phyloP scores from a whole-genome alignment of 305 asterid species.

The Withania somnifera region DNA sequence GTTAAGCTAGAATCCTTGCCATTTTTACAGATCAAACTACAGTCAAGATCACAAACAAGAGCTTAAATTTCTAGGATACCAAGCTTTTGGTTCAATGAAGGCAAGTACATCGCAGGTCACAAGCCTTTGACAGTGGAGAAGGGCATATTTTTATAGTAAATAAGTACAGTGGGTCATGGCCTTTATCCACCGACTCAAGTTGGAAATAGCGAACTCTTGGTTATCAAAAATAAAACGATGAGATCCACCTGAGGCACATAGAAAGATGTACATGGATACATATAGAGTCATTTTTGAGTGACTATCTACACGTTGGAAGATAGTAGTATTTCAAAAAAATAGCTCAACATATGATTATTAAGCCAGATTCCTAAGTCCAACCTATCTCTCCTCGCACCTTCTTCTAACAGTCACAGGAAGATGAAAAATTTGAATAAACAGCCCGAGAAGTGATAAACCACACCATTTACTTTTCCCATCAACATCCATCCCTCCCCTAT shows the following conservation, averaged over 20 bases:
- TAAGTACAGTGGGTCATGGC: background rate
- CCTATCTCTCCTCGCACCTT: background rate
- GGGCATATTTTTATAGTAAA: background rate
- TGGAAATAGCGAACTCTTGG: background rate
- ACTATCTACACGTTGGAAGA: background rate
- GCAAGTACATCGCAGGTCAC: background rate
- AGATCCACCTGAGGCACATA: background rate
- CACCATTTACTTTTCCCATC: background rate
- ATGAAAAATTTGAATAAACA: background rate
- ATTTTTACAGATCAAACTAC: background rate
- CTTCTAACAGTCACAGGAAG: background rate
- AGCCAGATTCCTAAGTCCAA: background rate
- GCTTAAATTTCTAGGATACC: background rate
- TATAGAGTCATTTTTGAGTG: background rate
- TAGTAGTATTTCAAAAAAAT: background rate
- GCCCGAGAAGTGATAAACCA: background rate
- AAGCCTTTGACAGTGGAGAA: background rate
- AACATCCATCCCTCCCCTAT: background rate
- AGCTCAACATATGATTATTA: background rate
- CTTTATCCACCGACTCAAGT: background rate
- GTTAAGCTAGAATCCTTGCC: background rate
- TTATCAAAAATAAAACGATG: background rate
- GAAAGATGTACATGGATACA: background rate
- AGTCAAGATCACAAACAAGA: background rate
- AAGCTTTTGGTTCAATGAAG: background rate